Base-by-base conservation (phyloP, 306 rosid species). In the Canavalia gladiata region DNA sequence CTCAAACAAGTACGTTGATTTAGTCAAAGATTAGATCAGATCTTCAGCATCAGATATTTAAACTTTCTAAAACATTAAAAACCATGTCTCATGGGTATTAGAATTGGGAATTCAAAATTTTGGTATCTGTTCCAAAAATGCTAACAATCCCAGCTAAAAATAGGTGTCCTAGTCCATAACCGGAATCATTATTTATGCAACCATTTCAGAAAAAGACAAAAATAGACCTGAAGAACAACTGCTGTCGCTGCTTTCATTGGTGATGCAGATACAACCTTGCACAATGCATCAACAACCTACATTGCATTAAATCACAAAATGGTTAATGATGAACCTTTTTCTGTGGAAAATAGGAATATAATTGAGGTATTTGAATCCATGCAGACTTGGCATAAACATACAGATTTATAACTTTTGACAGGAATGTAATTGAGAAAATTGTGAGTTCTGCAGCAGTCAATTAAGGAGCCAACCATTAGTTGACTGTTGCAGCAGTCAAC, bases 241-340 rank as follows among this genome's bases (percentile, higher is more conserved):
- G 97, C 97, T 4, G 94, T 85, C 25, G 97, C 91, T 63, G 97
- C 97, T 86, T 90, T 91, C 30, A 86, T 79, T 50, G 97, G 97
- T 51, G 94, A 88, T 29, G 94, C 91, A 49, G 93, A 88, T 77
- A 93, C 97, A 50, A 93, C 97, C 52, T 93, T 89, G 90, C 97
- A 93, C 82, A 93, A 81, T 66, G 97, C 97, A 85, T 91, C 97
- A 72, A 91, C 91, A 31, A 93, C 97, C 97, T 93, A 81, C 31
- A 81, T 55, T 86, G 82, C 18, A 81, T 43, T 63, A 68, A 76
- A 75, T 69, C 79, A 75, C 68, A 64, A 33, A 65, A 12, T 62
- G 31, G 72, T 55, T 74, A 77, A 59, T 42, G 42, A 59, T 34
- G 68, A 28, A 56, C 54, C 31, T 56, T 69, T 37, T 78, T 72